Conservation (phyloP, 495 filamentous ascomycete genomes). For the Aspergillus cavernicola region DNA sequence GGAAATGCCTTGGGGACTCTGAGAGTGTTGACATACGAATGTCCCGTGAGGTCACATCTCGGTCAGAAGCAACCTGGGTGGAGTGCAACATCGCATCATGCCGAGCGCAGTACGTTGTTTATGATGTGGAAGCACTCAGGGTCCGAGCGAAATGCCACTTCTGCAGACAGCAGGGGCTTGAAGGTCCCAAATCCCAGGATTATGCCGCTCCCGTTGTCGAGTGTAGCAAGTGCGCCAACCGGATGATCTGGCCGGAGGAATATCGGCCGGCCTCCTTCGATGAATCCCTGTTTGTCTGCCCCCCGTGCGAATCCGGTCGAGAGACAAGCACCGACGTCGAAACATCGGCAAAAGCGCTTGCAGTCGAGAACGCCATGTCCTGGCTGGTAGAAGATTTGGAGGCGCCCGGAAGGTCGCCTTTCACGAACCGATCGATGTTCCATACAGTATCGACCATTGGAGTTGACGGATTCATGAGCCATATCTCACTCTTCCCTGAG, state of each 20-base stretch:
- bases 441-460: conserved; percentile 30
- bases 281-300: conserved; percentile 29
- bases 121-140: conserved; percentile 30
- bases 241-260: conserved; percentile 38
- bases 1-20: too few relatives aligned
- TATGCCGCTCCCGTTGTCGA: conserved; percentile 22
- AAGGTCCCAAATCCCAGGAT: too few relatives aligned
- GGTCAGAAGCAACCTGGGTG: conserved; percentile 33
- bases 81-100: conserved; percentile 37
- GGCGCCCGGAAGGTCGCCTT: conserved; percentile 24
- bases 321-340: conserved; percentile 27
- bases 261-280: conserved; percentile 29
- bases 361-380: conserved; percentile 29
- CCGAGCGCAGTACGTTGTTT: conserved; percentile 46
- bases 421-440: conserved; percentile 37
- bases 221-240: conserved; percentile 37
- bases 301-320: conserved; percentile 29
- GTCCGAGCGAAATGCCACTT: conserved; percentile 45
- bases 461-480: conserved; percentile 23
- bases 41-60: conserved; percentile 21
- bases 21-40: conserved; percentile 19
- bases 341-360: conserved; percentile 9
- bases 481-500: conserved; percentile 33
- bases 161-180: conserved; percentile 25
- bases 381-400: conserved; percentile 39